A percentile compares a stretch with the other conserved stretches of the same genome.
Conservation (phyloP, 2,329 filamentous ascomycete species). For the Fusarium concolor region DNA sequence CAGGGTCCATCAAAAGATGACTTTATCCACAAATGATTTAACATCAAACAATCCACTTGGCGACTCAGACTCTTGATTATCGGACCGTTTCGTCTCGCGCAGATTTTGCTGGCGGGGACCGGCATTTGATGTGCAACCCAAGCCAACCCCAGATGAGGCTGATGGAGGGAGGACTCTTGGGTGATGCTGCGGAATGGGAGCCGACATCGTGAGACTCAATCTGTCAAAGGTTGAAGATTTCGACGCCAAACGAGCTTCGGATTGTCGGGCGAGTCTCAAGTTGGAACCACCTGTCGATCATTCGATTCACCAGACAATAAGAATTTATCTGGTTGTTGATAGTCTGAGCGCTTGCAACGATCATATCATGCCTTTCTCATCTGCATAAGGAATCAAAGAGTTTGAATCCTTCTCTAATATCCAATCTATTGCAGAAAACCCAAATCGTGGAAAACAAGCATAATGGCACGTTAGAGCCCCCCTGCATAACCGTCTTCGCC, state of each 20-base stretch:
- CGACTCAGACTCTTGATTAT: slow-evolving; percentile 23
- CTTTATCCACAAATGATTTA: slow-evolving; percentile 25
- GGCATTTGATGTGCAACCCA: slow-evolving; percentile 7
- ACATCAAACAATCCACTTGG: slow-evolving; percentile 27
- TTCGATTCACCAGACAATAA: slow-evolving; percentile 1
- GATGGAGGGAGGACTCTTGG: background rate
- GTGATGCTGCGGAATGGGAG: background rate
- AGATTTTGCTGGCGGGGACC: slow-evolving; percentile 18
- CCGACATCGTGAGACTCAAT: background rate
- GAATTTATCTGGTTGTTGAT: background rate
- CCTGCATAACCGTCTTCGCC: slow-evolving; percentile 34
- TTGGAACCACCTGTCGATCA: slow-evolving; percentile 20
- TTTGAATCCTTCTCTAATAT: slow-evolving; percentile 11
- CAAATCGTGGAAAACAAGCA: background rate
- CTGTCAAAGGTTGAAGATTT: background rate
- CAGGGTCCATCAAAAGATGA: slow-evolving; percentile 15
- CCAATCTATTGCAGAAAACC: slow-evolving; percentile 29
- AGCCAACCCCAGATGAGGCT: slow-evolving; percentile 16
- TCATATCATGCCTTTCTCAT: background rate
- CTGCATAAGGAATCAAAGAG: slow-evolving; percentile 16
- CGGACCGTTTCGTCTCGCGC: slow-evolving; percentile 36
- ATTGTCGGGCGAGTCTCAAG: background rate
- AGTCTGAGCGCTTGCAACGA: background rate
- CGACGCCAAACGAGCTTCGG: slow-evolving; percentile 29
- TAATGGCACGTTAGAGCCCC: slow-evolving; percentile 11